Evolutionary conservation across 495 filamentous ascomycete genomes (phyloP), one percentile per base, ranked within the genome.

Genomic region (Aspergillus homomorphus): DNA sequence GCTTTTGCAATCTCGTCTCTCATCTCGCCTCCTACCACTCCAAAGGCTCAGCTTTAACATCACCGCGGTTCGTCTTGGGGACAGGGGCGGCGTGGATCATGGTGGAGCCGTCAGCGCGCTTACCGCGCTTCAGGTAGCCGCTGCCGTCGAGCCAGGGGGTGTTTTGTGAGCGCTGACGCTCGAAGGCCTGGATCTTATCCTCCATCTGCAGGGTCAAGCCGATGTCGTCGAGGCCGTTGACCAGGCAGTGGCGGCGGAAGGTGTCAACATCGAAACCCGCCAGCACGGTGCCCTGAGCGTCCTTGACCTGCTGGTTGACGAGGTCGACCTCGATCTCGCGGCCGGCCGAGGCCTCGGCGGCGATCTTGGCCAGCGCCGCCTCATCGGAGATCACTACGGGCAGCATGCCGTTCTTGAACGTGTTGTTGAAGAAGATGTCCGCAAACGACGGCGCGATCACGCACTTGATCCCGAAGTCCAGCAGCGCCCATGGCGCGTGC

Each of bases 381-480:
- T 85, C 69, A 70, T 92, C 83, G 33, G 80, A 76, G 70, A 98
- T 89, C 41, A 80, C 74, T 61, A 97, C 82, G 23, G 93, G 92
- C 41, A 98, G 82, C 94, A 98, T 98, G 74, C 93, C 94, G 77
- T 98, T 98, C 82, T 98, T 98, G 84, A 97, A 97, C 18, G 90
- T 95, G 78, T 98, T 98, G 83, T 97, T 98, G 85, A 92, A 96
- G 84, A 97, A 97, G 74, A 98, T 98, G 68, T 98, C 94, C 58
- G 91, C 93, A 66, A 89, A 98, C 16, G 86, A 90, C 12, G 92
- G 90, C 1, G 93, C 94, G 63, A 98, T 96, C 61, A 98, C 82
- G 69, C 89, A 92, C 66, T 87, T 90, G 77, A 98, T 94, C 57
- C 94, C 94, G 65, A 98, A 98, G 74, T 98, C 94, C 50, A 94